These are phyloP conservation scores for Medicago arabica DNA, from an alignment of 306 rosid genomes.

Conservation along the genomic window DNA sequence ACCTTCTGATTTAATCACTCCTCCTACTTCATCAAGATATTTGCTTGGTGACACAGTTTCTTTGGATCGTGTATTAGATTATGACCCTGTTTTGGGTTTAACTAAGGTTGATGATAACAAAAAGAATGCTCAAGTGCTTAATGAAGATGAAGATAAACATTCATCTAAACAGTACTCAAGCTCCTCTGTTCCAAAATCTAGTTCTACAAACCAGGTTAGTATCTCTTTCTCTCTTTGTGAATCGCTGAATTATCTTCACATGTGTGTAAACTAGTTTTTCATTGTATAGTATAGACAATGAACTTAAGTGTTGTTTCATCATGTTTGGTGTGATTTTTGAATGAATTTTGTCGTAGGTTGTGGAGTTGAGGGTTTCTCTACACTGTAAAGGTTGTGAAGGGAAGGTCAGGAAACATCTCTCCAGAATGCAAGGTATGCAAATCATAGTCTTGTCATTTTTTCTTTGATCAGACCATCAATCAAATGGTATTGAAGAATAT, in stretches of 20 bases:
- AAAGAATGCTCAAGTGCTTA: conserved; percentile 33
- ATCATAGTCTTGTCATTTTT: background rate
- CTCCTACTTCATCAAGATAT: conserved; percentile 82
- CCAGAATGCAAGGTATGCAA: conserved; percentile 84
- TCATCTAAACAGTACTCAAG: conserved; percentile 46
- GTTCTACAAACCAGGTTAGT: conserved; percentile 68
- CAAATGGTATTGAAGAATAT: background rate
- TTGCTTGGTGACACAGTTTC: conserved; percentile 59
- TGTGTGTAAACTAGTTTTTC: background rate
- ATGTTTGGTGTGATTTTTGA: background rate
- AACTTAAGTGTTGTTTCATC: background rate
- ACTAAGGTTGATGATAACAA: conserved; percentile 42
- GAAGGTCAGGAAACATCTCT: conserved; percentile 88
- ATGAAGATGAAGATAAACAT: conserved; percentile 41
- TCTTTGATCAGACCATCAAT: conserved; percentile 3
- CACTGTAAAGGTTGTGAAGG: conserved; percentile 98
- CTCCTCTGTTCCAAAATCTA: conserved; percentile 51
- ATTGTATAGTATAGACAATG: background rate
- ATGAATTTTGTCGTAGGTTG: conserved; percentile 61
- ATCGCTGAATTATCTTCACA: background rate
- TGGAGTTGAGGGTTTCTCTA: conserved; percentile 88
- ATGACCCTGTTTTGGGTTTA: conserved; percentile 52
- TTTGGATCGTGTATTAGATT: conserved; percentile 46
- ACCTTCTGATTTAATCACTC: conserved; percentile 63
- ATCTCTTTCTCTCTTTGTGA: background rate